phyloP scores from a whole-genome alignment of 768 basidiomycete species.

The Suillus clintonianus region DNA sequence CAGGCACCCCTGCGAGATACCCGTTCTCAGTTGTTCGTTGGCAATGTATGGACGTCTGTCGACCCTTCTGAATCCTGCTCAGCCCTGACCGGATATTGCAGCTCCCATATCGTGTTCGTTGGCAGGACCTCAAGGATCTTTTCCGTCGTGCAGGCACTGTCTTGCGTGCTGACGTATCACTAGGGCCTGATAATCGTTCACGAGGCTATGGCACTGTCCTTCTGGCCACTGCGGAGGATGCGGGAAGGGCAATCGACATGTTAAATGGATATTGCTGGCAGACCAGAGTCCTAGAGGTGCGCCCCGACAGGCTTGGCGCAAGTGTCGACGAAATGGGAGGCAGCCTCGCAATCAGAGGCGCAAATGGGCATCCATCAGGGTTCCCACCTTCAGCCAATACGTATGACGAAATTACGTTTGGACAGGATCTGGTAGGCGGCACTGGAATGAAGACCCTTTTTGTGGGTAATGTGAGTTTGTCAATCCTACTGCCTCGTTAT shows the following conservation, averaged over 20 bases:
- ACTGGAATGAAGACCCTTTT: slow-evolving; percentile 63
- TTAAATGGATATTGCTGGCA: slow-evolving; percentile 99
- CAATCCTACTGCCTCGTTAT: neutral
- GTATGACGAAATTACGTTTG: neutral
- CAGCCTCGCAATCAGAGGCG: neutral
- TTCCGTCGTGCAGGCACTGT: slow-evolving; percentile 95
- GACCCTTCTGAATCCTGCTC: slow-evolving; percentile 1
- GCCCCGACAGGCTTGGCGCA: slow-evolving; percentile 72
- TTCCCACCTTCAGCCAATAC: neutral
- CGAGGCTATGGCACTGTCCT: slow-evolving; percentile 95
- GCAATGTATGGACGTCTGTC: slow-evolving; percentile 69
- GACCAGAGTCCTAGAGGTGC: slow-evolving; percentile 86
- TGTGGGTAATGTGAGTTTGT: slow-evolving; percentile 78
- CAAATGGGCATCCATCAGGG: neutral
- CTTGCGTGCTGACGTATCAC: slow-evolving; percentile 73
- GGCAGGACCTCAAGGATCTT: slow-evolving; percentile 99
- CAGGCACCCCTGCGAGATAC: slow-evolving; percentile 69
- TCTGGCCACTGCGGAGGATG: slow-evolving; percentile 92
- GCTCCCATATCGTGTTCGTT: slow-evolving; percentile 96
- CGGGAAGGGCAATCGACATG: slow-evolving; percentile 90
- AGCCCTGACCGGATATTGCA: slow-evolving; percentile 30
- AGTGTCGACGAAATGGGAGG: slow-evolving; percentile 17
- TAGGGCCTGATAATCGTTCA: slow-evolving; percentile 88
- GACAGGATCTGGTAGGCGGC: slow-evolving; percentile 27
- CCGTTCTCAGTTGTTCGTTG: slow-evolving; percentile 93